Base-by-base conservation (phyloP, 108 stramenopile genomes). In the Pseudonitzschia delicatissima region DNA sequence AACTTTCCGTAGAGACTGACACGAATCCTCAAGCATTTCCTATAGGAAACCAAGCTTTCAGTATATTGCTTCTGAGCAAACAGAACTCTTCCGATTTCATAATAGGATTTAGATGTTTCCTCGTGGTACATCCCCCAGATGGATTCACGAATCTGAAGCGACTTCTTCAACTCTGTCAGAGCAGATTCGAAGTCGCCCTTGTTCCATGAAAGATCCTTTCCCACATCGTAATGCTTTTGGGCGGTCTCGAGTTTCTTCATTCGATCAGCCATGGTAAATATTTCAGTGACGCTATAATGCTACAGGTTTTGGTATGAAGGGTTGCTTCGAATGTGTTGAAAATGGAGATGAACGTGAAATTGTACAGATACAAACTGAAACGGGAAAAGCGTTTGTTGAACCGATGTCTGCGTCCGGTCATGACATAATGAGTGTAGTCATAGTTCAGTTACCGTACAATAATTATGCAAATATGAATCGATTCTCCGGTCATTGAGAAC, bases 191-290 rank as follows among this genome's bases (percentile, higher is more conserved):
- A 76, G 45, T 76, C 74, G 26, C 68, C 74, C 68, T 76, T 76
- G 68, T 76, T 65, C 74, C 74, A 76, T 23, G 74, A 76, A 27
- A 76, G 68, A 50, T 64, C 63, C 68, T 76, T 76, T 36, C 74
- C 74, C 40, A 68, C 61, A 50, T 76, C 68, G 48, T 69, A 76
- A 50, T 72, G 57, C 74, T 76, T 60, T 58, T 76, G 68, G 63
- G 74, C 74, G 37, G 47, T 45, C 57, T 69, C 68, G 1, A 76
- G 74, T 67, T 76, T 76, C 61, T 72, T 52, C 37, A 48, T 48
- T 76, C 74, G 62, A 31, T 76, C 74, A 36, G 74, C 68, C 74
- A 76, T 76, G 66, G 49, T 74, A 5, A 48, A 48, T 48, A 5
- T 48, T 2, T 21, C 2, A n/a, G n/a, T n/a, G n/a, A n/a, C n/a